Evolutionary conservation across 2,329 filamentous ascomycete species (phyloP), one percentile per base, ranked within the genome.

Genomic region (Trichophyton rubrum): DNA sequence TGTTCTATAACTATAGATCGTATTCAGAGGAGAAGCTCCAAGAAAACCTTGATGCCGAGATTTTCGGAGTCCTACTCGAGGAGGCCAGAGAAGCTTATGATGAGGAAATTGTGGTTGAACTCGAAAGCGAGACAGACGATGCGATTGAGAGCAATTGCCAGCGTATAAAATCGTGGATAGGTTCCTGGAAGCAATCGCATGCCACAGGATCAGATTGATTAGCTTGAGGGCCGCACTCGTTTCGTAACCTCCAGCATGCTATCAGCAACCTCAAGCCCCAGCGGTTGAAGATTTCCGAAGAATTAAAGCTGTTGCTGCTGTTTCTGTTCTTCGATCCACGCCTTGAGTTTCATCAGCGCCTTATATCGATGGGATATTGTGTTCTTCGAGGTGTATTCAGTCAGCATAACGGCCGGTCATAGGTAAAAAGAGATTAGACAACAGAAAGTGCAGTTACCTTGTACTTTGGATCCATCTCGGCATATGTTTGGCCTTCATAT

Each of bases 21-120:
- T 96, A 96, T 73, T 80, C 83, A 63, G 89, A 93, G 70, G 80
- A 82, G 64, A 99, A 99, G 74, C 78, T 99, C 49, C 89, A 97
- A 73, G 93, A 97, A 74, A 99, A 99, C 71, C 78, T 99, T 62
- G 93, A 99, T 73, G 88, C 89, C 33, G 93, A 99, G 77, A 97
- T 99, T 70, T 97, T 99, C 86, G 88, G 96, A 70, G 89, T 97
- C 27, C 77, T 99, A 60, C 78, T 95, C 20, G 87, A 96, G 66
- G 93, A 99, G 77, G 93, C 93, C 35, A 80, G 85, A 62, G 91
- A 96, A 64, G 84, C 87, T 9, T 99, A 92, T 69, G 88, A 89
- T 59, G 84, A 88, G 73, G 85, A 93, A 70, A 89, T 95, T 66
- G 87, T 99, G 41, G 88, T 97, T 27, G 90, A 96, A 74, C 76